phyloP scores from a whole-genome alignment of 257 asterid species.

The Linaria vulgaris region DNA sequence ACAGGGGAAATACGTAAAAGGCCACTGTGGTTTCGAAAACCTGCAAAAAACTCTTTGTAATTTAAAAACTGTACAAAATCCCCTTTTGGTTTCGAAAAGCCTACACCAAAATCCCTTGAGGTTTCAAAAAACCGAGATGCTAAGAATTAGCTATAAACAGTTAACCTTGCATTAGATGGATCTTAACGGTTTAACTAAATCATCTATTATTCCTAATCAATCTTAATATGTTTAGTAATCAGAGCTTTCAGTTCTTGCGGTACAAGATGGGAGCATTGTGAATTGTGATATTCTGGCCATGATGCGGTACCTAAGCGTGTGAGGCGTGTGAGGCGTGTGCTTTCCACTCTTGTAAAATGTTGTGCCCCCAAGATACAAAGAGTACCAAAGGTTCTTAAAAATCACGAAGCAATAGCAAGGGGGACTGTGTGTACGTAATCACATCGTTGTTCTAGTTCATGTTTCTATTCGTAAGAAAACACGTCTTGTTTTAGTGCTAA shows the following conservation, averaged over 20 bases:
- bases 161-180: background rate
- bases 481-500: conserved; percentile 20
- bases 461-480: too few species aligned
- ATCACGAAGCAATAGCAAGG: conserved; percentile 72
- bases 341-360: conserved; percentile 51
- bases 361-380: conserved; percentile 59
- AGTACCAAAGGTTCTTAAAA: conserved; percentile 51
- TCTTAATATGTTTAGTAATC: conserved; percentile 9
- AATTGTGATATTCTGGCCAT: conserved; percentile 42
- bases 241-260: background rate
- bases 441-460: conserved; percentile 2
- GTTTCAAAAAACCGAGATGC: background rate
- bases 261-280: conserved; percentile 48
- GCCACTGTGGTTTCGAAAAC: too few species aligned
- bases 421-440: conserved; percentile 52
- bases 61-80: too few species aligned
- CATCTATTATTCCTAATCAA: background rate
- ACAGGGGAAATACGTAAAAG: too few species aligned
- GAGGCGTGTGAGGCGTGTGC: conserved; percentile 51
- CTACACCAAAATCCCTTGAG: too few species aligned
- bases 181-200: background rate
- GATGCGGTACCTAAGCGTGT: conserved; percentile 64
- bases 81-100: too few species aligned
- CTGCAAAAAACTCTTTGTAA: too few species aligned
- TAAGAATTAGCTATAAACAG: background rate